phyloP scores from a whole-genome alignment of 1,139 yeast genomes.

The Protomyces pachydermus region DNA sequence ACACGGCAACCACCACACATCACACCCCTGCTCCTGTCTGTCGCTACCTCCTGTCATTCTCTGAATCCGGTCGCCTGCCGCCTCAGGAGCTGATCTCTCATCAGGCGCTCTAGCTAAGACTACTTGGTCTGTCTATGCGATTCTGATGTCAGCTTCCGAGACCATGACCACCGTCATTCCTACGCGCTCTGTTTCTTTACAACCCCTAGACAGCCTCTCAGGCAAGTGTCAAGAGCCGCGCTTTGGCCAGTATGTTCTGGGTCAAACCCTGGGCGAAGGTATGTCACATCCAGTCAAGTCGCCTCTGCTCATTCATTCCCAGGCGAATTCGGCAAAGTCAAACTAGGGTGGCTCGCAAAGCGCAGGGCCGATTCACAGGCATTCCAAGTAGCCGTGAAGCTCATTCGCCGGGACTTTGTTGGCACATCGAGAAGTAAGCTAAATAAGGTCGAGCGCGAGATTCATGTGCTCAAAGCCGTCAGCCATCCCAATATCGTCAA shows the following conservation, averaged over 20 bases:
- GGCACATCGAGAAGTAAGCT: constrained; percentile 54
- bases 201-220: neutral
- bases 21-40: no score
- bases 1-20: neutral
- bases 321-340: constrained; percentile 86
- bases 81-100: no score
- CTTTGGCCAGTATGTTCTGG: constrained; percentile 78
- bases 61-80: no score
- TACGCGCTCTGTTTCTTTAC: neutral
- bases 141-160: neutral
- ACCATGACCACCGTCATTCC: neutral
- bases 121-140: neutral
- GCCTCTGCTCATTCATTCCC: neutral
- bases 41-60: no score
- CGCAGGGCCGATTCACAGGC: constrained; percentile 4
- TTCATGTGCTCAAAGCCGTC: constrained; percentile 76
- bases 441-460: constrained; percentile 85
- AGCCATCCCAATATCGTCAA: constrained; percentile 86
- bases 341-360: constrained; percentile 67
- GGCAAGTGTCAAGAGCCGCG: neutral
- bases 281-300: neutral
- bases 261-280: constrained; percentile 95
- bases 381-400: constrained; percentile 81
- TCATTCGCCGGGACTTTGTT: constrained; percentile 83
- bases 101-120: no score